These are phyloP conservation scores for Peziza echinospora DNA, from an alignment of 495 filamentous ascomycete species.

Conservation along the genomic window DNA sequence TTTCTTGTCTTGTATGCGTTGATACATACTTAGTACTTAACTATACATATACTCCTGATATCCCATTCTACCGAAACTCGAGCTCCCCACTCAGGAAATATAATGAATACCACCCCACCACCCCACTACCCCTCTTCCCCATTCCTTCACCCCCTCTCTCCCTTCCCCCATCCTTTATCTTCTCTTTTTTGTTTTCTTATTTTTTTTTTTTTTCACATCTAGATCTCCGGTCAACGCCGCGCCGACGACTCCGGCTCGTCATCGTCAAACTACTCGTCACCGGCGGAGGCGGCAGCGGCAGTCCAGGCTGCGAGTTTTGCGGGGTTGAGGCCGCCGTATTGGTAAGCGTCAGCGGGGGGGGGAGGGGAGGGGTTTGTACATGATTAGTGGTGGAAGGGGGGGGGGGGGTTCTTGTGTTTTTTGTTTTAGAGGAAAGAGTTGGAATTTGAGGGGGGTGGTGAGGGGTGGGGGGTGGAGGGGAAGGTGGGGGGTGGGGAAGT, in stretches of 20 bases:
- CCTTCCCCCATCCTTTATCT: too few relatives aligned
- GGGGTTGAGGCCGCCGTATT: constrained; percentile 51
- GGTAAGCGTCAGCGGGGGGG: constrained; percentile 22
- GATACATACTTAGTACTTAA: too few relatives aligned
- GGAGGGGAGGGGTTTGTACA: background rate
- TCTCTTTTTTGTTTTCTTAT: too few relatives aligned
- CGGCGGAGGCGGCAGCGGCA: constrained; percentile 51
- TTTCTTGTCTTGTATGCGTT: too few relatives aligned
- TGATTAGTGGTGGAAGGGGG: background rate
- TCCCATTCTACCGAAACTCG: too few relatives aligned
- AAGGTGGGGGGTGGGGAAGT: background rate
- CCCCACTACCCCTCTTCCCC: too few relatives aligned
- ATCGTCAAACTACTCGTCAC: constrained; percentile 28
- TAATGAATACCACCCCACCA: too few relatives aligned
- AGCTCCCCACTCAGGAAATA: too few relatives aligned
- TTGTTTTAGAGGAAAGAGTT: too few relatives aligned
- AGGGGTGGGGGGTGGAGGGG: background rate
- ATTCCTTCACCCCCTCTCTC: too few relatives aligned
- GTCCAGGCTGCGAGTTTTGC: constrained; percentile 37
- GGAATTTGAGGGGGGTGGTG: background rate
- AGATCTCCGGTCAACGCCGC: constrained; percentile 2
- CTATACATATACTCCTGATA: too few relatives aligned
- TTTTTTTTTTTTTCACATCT: too few relatives aligned
- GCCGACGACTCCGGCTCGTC: constrained; percentile 2
- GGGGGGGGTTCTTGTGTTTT: background rate